A percentile compares a stretch with the other conserved stretches of the same genome.
These are phyloP conservation scores for Cryptococcus sp. DNA, from an alignment of 1,284 basidiomycete genomes.

Conservation along the genomic window DNA sequence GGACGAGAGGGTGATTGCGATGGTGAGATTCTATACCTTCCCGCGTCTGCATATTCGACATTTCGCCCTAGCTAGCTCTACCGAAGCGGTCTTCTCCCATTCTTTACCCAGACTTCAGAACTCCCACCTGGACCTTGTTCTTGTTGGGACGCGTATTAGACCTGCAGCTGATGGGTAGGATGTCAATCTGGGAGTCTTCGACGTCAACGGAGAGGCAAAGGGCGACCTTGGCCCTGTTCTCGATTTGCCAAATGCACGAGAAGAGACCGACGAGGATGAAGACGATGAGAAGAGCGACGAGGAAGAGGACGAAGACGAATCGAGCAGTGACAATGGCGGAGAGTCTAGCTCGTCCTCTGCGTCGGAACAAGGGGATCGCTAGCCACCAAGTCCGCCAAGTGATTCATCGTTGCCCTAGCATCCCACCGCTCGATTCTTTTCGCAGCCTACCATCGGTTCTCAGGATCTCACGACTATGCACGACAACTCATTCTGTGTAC, in stretches of 20 bases:
- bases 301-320: background rate
- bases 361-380: no score
- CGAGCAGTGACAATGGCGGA: background rate
- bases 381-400: no score
- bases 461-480: no score
- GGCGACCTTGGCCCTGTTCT: constrained; percentile 28
- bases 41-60: background rate
- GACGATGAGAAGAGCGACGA: constrained; percentile 3
- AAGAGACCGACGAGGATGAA: constrained; percentile 9
- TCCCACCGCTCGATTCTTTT: no score
- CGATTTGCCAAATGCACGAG: constrained; percentile 12
- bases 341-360: no score
- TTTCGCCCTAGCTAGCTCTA: background rate
- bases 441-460: no score
- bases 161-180: constrained; percentile 25
- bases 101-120: no score
- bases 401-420: no score
- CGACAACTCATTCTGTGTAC: no score
- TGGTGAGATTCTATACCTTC: constrained; percentile 18
- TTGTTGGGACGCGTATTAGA: no score
- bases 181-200: constrained; percentile 39
- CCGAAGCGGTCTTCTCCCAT: no score
- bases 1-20: constrained; percentile 21
- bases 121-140: no score
- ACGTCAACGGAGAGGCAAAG: constrained; percentile 20